Conservation (phyloP, 2,329 filamentous ascomycete genomes). For the Clathrospora elynae region DNA sequence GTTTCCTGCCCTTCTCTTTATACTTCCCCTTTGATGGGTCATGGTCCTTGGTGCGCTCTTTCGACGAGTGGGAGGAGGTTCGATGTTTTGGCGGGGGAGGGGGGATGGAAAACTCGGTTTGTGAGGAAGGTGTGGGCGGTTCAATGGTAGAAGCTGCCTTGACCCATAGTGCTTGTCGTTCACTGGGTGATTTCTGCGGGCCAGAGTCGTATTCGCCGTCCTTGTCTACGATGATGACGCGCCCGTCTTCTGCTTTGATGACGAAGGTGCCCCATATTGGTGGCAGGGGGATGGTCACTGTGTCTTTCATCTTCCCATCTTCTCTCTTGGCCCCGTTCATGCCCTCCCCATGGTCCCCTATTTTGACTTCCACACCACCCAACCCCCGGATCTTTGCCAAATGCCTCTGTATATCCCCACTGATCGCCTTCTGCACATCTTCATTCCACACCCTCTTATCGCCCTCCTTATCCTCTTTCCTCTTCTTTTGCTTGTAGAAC, state of each 20-base stretch:
- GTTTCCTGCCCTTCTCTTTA: constrained; percentile 3
- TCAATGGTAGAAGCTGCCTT: constrained; percentile 11
- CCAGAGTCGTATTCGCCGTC: constrained; percentile 38
- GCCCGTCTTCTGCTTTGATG: constrained; percentile 30
- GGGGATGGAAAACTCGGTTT: not conserved
- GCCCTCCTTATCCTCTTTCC: not conserved
- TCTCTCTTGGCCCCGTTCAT: constrained; percentile 1
- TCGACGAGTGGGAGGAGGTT: not conserved
- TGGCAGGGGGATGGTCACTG: constrained; percentile 26
- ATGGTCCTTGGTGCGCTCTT: not conserved
- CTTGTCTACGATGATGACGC: constrained; percentile 35
- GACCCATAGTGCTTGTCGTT: constrained; percentile 13
- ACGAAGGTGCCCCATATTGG: constrained; percentile 30
- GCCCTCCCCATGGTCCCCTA: not conserved
- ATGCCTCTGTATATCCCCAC: constrained; percentile 29
- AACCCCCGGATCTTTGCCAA: constrained; percentile 18
- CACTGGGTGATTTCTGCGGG: not conserved
- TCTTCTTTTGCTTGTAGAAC: constrained; percentile 23
- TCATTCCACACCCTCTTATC: constrained; percentile 22
- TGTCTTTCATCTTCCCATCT: constrained; percentile 10
- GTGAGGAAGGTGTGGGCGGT: not conserved
- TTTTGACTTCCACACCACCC: constrained; percentile 13
- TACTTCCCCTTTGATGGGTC: not conserved
- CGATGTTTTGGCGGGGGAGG: not conserved
- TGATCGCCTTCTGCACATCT: constrained; percentile 27